Evolutionary conservation across 352 stramenopile species (phyloP), one percentile per base, ranked within the genome.

Genomic region (Globisporangium cystogenes): DNA sequence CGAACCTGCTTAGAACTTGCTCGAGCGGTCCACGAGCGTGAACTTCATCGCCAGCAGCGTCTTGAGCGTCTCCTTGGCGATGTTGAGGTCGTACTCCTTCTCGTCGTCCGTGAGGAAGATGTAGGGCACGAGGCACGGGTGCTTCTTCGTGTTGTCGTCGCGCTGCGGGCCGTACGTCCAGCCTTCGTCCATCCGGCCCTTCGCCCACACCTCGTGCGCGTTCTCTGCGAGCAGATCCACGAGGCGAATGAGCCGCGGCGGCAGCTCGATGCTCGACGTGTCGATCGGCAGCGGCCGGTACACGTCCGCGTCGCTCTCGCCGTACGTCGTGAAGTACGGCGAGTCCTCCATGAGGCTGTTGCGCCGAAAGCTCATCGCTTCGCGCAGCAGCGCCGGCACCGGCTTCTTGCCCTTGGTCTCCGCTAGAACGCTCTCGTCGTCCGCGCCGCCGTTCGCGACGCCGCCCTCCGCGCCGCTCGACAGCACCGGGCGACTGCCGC

Each of bases 41-140:
- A 93, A 95, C 49, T 90, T 88, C 76, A 95, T 90, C 18, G 84
- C 84, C 24, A 93, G 68, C 16, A 95, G 72, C 47, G 80, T 95
- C 75, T 95, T 95, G 56, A 93, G 76, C 36, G 84, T 95, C 58
- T 91, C 82, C 54, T 84, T 87, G 24, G 84, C 84, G 51, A 90
- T 95, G 55, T 93, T 95, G 40, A 93, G 66, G 60, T 95, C 84
- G 63, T 92, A 93, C 53, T 93, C 82, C 54, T 95, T 93, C 53
- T 95, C 84, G 5, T 90, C 82, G 47, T 95, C 82, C 15, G 82
- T 92, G n/a, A 95, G 64, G 59, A 93, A 95, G 42, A 95, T 84
- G 57, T 95, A 95, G 15, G 84, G 84, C 59, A 95, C 84, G 8
- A 95, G 71, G 39, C 84, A 93, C 40, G 74, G 77, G 41, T 95